Base-by-base conservation (phyloP, 345 rosid genomes). In the Arabidopsis arenosa region DNA sequence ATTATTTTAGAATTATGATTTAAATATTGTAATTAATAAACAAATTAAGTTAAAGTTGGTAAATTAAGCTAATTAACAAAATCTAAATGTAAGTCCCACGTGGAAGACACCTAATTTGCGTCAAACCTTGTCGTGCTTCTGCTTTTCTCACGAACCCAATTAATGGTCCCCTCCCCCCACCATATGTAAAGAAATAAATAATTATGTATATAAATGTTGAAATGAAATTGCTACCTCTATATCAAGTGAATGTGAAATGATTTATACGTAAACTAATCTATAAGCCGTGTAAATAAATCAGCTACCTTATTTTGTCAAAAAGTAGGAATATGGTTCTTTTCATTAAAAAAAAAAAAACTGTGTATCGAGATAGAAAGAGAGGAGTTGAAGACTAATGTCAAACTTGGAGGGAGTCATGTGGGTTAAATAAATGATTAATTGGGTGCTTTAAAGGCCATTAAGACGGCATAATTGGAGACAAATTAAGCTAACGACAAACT, bases 21-120 rank as follows among this genome's bases (percentile, higher is more conserved):
- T 48, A 0, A 2, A 15, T 15, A 15, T 48, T 7, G 23, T 48
- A 48, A 48, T 6, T 60, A 4, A 44, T 36, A 45, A 33, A 45
- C 2, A 15, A 11, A 26, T 32, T 15, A n/a, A 49, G 53, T 26
- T 40, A 68, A 68, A 68, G 52, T 43, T 61, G 15, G 74, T 52
- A 61, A 43, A 35, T 55, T 45, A 63, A 54, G 59, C 41, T 54
- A 76, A 5, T 28, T 36, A 64, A 45, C 32, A 56, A 39, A 69
- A 37, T 49, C 63, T 32, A n/a, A 66, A 62, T 76, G 64, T 8
- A 76, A 70, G 75, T 41, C 69, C 59, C 78, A 78, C 68, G 69
- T 78, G 78, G 78, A 72, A 73, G 73, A 73, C 81, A 78, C 74
- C 77, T 66, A 66, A 66, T 78, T 72, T 67, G 74, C 74, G 36